A percentile compares a stretch with the other conserved stretches of the same genome.
Conservation (phyloP, 768 basidiomycete species). For the Podaxis rugospora region DNA sequence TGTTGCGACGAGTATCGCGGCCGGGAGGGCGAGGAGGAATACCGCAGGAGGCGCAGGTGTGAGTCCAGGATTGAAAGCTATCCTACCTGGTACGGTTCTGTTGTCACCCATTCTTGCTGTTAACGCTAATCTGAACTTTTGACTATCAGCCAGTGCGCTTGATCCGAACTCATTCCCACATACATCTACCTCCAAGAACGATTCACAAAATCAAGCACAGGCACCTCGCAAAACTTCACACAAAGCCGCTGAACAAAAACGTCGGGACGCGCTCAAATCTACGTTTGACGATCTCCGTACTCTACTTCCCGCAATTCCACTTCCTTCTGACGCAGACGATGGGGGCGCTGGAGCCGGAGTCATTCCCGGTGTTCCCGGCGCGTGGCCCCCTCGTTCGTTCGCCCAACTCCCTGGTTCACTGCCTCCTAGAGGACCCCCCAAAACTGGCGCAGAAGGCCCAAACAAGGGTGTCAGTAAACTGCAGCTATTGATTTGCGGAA, state of each 20-base stretch:
- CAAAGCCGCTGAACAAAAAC: conserved; percentile 96
- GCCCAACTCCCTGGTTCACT: conserved; percentile 79
- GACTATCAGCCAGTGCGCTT: conserved; percentile 12
- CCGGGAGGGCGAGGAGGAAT: conserved; percentile 13
- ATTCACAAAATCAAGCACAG: conserved; percentile 11
- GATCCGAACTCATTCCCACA: neutral
- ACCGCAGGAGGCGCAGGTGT: conserved; percentile 25
- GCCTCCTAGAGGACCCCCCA: conserved; percentile 85
- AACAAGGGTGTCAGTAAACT: conserved; percentile 94
- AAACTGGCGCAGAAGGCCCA: conserved; percentile 83
- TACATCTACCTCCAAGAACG: neutral
- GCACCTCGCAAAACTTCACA: conserved; percentile 68
- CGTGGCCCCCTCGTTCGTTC: conserved; percentile 15
- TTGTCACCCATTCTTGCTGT: neutral
- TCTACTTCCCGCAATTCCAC: conserved; percentile 84
- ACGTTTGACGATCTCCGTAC: conserved; percentile 83
- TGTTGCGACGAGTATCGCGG: conserved; percentile 14
- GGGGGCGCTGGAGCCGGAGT: neutral
- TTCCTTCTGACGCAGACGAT: conserved; percentile 60
- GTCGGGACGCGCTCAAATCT: conserved; percentile 92
- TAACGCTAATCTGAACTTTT: neutral
- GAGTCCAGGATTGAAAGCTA: conserved; percentile 62
- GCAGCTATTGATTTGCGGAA: conserved; percentile 86
- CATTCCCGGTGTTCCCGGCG: conserved; percentile 13
- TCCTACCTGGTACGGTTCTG: conserved; percentile 57